phyloP scores from a whole-genome alignment of 2,329 filamentous ascomycete species.

The Mycogone perniciosa region DNA sequence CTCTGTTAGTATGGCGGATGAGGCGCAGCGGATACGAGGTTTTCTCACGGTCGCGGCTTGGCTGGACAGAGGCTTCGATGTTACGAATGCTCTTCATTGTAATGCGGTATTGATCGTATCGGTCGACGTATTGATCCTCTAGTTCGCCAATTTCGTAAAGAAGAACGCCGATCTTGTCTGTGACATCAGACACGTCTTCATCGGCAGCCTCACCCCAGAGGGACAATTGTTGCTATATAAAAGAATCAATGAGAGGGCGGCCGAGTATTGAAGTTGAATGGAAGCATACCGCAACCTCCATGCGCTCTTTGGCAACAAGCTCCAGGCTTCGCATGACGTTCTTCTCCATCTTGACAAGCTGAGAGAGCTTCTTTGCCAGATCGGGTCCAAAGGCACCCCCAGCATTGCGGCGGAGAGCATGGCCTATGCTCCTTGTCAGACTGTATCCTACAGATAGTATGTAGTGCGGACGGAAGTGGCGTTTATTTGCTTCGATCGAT shows the following conservation, averaged over 20 bases:
- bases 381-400: slow-evolving; percentile 77
- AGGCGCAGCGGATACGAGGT: not conserved
- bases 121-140: slow-evolving; percentile 96
- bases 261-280: no score
- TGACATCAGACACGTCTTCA: slow-evolving; percentile 97
- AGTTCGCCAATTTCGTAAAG: slow-evolving; percentile 98
- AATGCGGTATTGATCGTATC: slow-evolving; percentile 97
- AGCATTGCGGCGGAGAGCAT: slow-evolving; percentile 65
- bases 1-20: not conserved
- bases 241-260: not conserved
- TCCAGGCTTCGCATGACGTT: slow-evolving; percentile 99
- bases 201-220: slow-evolving; percentile 95
- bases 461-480: no score
- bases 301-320: slow-evolving; percentile 86
- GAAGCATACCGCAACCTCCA: slow-evolving; percentile 87
- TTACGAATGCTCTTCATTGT: slow-evolving; percentile 99
- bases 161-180: slow-evolving; percentile 95
- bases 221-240: slow-evolving; percentile 84
- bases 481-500: not conserved
- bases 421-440: slow-evolving; percentile 36
- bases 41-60: slow-evolving; percentile 83
- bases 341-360: slow-evolving; percentile 99
- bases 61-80: slow-evolving; percentile 97
- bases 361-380: slow-evolving; percentile 93
- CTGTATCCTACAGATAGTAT: no score